Conservation (phyloP, 192 early-diverging fungal species). For the Pilaira anomala region DNA sequence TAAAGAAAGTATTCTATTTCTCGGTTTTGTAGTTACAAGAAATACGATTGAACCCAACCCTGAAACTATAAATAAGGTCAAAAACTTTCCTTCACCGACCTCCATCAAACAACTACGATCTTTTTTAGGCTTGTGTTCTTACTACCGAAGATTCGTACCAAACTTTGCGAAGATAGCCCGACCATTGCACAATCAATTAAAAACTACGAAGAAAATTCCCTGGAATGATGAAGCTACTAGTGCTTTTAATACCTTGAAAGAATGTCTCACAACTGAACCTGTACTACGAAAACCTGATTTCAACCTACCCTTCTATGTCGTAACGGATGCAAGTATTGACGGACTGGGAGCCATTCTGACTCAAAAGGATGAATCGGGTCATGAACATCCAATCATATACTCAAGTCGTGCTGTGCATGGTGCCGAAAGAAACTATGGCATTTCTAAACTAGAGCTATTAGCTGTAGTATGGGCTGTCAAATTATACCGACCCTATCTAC, state of each 20-base stretch:
- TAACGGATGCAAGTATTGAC: neutral
- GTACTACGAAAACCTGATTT: neutral
- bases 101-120: slow-evolving; percentile 12
- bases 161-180: slow-evolving; percentile 18
- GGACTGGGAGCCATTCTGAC: neutral
- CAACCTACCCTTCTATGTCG: neutral
- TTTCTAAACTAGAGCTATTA: neutral
- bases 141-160: slow-evolving; percentile 27
- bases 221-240: neutral
- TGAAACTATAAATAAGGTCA: slow-evolving; percentile 20
- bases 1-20: slow-evolving; percentile 18
- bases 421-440: neutral
- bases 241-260: neutral
- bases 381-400: neutral
- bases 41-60: slow-evolving; percentile 25
- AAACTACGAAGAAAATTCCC: neutral
- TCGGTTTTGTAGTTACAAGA: slow-evolving; percentile 25
- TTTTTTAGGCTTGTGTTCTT: slow-evolving; percentile 28
- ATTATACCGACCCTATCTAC: neutral
- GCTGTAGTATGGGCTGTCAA: neutral
- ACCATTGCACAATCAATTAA: slow-evolving; percentile 5
- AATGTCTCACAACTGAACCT: neutral
- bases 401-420: neutral
- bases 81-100: slow-evolving; percentile 16
- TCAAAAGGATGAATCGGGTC: neutral